A percentile compares a stretch with the other conserved stretches of the same genome.
Conservation (phyloP, 306 rosid species). For the Calophaca sinica region DNA sequence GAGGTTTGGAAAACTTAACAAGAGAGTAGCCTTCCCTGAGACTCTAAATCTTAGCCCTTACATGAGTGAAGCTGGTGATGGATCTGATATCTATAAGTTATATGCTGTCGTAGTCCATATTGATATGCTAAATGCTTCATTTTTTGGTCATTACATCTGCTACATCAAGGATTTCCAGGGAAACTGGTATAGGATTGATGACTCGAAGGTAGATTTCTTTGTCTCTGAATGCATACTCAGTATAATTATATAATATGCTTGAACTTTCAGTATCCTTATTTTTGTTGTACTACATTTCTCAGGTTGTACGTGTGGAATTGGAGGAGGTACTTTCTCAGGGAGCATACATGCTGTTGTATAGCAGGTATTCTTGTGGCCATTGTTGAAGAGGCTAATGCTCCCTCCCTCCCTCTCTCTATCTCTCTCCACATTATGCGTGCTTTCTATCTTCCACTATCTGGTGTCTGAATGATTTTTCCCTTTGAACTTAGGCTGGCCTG, state of each 20-base stretch:
- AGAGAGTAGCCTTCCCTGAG: conserved; percentile 90
- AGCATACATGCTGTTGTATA: conserved; percentile 94
- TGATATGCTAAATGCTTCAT: conserved; percentile 97
- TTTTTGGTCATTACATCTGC: conserved; percentile 95
- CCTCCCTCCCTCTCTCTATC: background rate
- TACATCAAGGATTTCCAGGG: conserved; percentile 82
- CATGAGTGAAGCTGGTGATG: conserved; percentile 84
- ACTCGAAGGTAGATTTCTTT: conserved; percentile 71
- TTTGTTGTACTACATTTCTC: conserved; percentile 38
- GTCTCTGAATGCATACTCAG: background rate
- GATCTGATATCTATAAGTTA: conserved; percentile 73
- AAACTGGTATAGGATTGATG: conserved; percentile 86
- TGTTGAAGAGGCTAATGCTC: conserved; percentile 32
- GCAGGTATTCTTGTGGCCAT: conserved; percentile 63
- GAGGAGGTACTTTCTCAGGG: conserved; percentile 97
- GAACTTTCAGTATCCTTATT: conserved; percentile 42
- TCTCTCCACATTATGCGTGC: background rate
- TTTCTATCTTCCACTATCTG: conserved; percentile 33
- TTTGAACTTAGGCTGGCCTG: conserved; percentile 14
- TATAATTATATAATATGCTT: background rate
- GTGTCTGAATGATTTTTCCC: conserved; percentile 28
- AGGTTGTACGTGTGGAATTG: conserved; percentile 80
- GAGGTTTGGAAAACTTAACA: conserved; percentile 94
- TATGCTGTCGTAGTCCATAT: conserved; percentile 95
- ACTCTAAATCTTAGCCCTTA: conserved; percentile 83